Evolutionary conservation across 495 filamentous ascomycete species (phyloP), one percentile per base, ranked within the genome.

Genomic region (Penicillium subrubescens): DNA sequence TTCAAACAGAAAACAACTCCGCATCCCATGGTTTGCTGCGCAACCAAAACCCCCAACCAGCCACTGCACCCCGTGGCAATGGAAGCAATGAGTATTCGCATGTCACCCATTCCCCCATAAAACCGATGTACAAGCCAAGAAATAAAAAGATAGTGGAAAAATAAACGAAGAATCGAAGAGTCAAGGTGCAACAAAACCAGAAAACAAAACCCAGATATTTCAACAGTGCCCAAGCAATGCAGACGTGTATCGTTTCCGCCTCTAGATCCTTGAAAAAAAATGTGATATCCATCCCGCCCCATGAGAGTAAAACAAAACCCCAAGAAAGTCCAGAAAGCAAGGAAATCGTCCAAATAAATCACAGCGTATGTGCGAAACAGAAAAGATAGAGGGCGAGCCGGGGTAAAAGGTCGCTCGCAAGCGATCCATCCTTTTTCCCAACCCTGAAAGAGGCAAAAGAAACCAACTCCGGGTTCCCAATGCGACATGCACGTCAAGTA

Each of bases 241-340:
- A 82, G 78, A 82, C 79, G 78, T 82, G 75, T 81, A 81, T 82
- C 80, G 79, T 82, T 81, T 81, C 80, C 80, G 76, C 78, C 80
- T 81, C 80, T 82, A 82, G 71, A 79, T 77, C 76, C 76, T 74
- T 71, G 68, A 74, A 75, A 77, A 72, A 76, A 77, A 72, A 75
- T 65, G 64, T 71, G 66, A 77, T 71, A 75, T 70, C 77, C 78
- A 69, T 76, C 73, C 79, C 72, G 70, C 69, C 75, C 78, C 66
- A 71, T 66, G 61, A 67, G 61, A 67, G 65, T 69, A 72, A 67
- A 73, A 59, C 60, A 68, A 68, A 68, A 62, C 67, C 66, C 67
- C 70, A 77, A 70, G 69, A 60, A 67, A 71, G 71, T 69, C 63
- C 68, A 74, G 63, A 67, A 70, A 69, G 63, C 62, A 70, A 74